phyloP scores from a whole-genome alignment of 2,329 filamentous ascomycete species.

The Colletotrichum liriopes region DNA sequence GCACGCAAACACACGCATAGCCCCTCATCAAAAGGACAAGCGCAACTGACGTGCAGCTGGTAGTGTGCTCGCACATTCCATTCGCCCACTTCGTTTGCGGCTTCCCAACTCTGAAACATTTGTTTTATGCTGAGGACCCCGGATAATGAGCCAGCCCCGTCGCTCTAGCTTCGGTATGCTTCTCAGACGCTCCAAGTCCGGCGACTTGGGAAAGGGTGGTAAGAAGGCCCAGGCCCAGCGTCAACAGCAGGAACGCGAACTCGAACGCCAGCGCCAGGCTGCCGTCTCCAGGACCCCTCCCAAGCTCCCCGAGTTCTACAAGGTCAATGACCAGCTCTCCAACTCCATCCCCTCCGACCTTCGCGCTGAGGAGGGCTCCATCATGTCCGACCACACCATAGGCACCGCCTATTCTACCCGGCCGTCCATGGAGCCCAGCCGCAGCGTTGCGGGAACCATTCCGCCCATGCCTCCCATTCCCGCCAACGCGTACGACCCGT shows the following conservation, averaged over 20 bases:
- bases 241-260: conserved; percentile 59
- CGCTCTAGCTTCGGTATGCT: conserved; percentile 71
- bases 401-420: conserved; percentile 57
- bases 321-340: conserved; percentile 62
- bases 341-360: conserved; percentile 67
- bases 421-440: conserved; percentile 68
- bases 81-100: conserved; percentile 31
- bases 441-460: conserved; percentile 58
- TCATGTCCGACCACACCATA: conserved; percentile 64
- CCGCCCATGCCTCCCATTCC: conserved; percentile 72
- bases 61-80: conserved; percentile 22
- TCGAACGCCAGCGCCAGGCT: conserved; percentile 66
- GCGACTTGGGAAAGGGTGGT: conserved; percentile 72
- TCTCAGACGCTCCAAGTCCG: conserved; percentile 78
- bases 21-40: conserved; percentile 21
- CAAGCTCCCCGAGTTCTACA: conserved; percentile 68
- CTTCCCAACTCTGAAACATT: conserved; percentile 37
- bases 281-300: conserved; percentile 63
- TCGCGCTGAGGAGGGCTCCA: conserved; percentile 74
- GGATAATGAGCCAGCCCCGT: conserved; percentile 55
- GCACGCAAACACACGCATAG: conserved; percentile 6
- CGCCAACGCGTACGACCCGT: conserved; percentile 77
- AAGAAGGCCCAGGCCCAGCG: conserved; percentile 72
- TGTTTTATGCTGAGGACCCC: conserved; percentile 37
- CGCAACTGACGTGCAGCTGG: conserved; percentile 28